Evolutionary conservation across 768 basidiomycete species (phyloP).

Genomic region (Neoboletus magnificus): DNA sequence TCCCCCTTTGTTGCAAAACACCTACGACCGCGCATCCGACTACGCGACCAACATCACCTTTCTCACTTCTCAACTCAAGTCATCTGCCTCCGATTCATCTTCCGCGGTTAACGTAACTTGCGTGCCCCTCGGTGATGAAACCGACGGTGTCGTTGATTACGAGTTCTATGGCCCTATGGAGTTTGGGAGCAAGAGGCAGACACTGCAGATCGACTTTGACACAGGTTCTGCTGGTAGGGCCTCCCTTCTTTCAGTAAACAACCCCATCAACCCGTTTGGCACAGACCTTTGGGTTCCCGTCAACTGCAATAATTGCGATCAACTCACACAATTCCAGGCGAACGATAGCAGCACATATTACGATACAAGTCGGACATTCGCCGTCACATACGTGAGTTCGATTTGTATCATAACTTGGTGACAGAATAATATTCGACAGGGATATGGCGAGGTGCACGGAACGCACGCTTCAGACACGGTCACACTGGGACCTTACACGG

Average conservation of each 20-base stretch:
- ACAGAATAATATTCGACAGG: slow-evolving; percentile 32
- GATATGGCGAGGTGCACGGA: slow-evolving; percentile 51
- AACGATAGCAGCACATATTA: slow-evolving; percentile 41
- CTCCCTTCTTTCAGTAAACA: not conserved
- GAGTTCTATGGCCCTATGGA: slow-evolving; percentile 43
- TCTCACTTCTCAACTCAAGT: not conserved
- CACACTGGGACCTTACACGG: slow-evolving; percentile 41
- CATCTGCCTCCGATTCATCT: not conserved
- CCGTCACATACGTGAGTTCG: slow-evolving; percentile 42
- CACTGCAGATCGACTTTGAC: slow-evolving; percentile 58
- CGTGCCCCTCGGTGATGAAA: slow-evolving; percentile 37
- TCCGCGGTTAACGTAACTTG: not conserved
- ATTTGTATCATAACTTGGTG: slow-evolving; percentile 6
- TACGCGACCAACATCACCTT: slow-evolving; percentile 9
- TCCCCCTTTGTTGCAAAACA: slow-evolving; percentile 8
- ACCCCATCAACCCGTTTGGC: too few relatives aligned
- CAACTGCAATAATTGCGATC: slow-evolving; percentile 38
- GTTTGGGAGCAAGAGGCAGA: slow-evolving; percentile 56
- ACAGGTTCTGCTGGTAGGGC: slow-evolving; percentile 48
- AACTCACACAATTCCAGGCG: slow-evolving; percentile 36
- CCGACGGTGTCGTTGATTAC: slow-evolving; percentile 38
- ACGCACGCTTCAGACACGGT: slow-evolving; percentile 50
- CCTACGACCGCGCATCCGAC: slow-evolving; percentile 22
- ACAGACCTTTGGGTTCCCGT: slow-evolving; percentile 60
- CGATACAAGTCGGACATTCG: slow-evolving; percentile 31